Evolutionary conservation across 1,139 yeast genomes (phyloP).

Genomic region (Yamadazyma buinensis): DNA sequence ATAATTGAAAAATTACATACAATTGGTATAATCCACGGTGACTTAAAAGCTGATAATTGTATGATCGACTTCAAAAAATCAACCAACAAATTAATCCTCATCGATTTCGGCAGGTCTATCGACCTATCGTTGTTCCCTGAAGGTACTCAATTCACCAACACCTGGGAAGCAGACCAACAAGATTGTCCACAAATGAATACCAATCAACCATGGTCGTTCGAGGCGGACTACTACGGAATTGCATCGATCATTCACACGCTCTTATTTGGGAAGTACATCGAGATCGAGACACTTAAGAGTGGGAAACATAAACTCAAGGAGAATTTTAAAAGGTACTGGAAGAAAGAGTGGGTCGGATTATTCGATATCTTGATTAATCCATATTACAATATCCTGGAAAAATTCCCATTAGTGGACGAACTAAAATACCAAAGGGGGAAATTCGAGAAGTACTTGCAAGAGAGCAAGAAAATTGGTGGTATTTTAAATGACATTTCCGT

Average conservation of each 20-base stretch:
- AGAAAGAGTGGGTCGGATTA: constrained; percentile 65
- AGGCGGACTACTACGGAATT: constrained; percentile 81
- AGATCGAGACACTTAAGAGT: constrained; percentile 25
- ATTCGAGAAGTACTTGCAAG: constrained; percentile 44
- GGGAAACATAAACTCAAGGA: constrained; percentile 35
- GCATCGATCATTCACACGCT: constrained; percentile 74
- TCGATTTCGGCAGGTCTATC: constrained; percentile 82
- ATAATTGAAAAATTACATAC: constrained; percentile 61
- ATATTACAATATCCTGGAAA: constrained; percentile 16
- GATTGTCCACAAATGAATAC: constrained; percentile 75
- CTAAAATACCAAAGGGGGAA: constrained; percentile 32
- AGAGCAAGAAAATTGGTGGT: constrained; percentile 15
- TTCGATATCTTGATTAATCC: constrained; percentile 69
- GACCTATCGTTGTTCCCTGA: constrained; percentile 59
- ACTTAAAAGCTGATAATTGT: constrained; percentile 81
- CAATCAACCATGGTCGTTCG: constrained; percentile 67
- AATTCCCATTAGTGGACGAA: constrained; percentile 38
- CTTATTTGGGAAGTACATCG: constrained; percentile 65
- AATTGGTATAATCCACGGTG: constrained; percentile 76
- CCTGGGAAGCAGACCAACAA: constrained; percentile 65
- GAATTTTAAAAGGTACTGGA: constrained; percentile 75
- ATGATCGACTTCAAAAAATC: constrained; percentile 56
- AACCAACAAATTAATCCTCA: constrained; percentile 55
- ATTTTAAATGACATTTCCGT: constrained; percentile 10
- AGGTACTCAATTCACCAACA: constrained; percentile 52